Evolutionary conservation across 345 rosid genomes (phyloP).

Genomic region (Hypericum androsaemum): DNA sequence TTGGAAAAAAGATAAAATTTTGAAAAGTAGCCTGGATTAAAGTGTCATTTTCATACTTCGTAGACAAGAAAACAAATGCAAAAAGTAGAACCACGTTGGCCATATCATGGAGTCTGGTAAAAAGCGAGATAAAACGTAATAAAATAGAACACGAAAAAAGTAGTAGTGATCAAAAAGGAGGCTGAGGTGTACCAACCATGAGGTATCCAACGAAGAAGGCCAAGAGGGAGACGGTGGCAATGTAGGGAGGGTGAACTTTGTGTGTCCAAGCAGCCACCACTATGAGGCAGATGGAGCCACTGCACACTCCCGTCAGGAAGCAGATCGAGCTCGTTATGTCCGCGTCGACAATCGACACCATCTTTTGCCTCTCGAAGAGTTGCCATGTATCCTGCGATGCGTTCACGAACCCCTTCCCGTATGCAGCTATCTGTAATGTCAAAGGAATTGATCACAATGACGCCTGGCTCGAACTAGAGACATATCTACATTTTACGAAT

Average conservation of each 20-base stretch:
- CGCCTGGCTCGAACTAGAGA: too few relatives aligned
- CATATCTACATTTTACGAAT: too few relatives aligned
- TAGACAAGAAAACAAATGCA: too few relatives aligned
- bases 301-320: conserved; percentile 90
- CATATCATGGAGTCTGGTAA: not conserved
- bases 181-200: conserved; percentile 44
- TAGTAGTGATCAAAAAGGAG: not conserved
- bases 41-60: too few relatives aligned
- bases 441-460: not conserved
- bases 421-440: conserved; percentile 65
- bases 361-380: conserved; percentile 45
- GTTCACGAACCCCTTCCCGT: conserved; percentile 84
- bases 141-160: conserved; percentile 4
- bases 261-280: conserved; percentile 79
- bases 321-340: conserved; percentile 89
- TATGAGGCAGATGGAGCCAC: conserved; percentile 83
- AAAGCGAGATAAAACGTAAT: not conserved
- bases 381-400: conserved; percentile 93
- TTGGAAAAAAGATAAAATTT: too few relatives aligned
- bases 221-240: conserved; percentile 68
- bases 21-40: too few relatives aligned
- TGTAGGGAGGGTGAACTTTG: conserved; percentile 49
- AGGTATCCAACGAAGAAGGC: conserved; percentile 80
- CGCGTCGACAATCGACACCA: conserved; percentile 59
- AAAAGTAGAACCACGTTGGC: conserved; percentile 10